Base-by-base conservation (phyloP, 2,329 filamentous ascomycete genomes). In the Aspergillus sp. region DNA sequence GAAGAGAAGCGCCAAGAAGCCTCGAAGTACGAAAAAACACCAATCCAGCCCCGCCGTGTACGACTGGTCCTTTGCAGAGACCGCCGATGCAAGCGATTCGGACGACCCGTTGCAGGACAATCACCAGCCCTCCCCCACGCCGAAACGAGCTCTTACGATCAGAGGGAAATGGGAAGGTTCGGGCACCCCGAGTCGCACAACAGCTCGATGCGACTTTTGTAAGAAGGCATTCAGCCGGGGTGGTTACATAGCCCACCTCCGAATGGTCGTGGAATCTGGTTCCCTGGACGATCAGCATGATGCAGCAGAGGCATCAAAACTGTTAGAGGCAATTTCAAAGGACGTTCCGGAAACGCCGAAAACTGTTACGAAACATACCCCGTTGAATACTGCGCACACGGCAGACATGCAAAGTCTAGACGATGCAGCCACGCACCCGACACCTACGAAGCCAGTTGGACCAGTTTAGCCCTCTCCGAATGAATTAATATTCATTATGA, bases 71-170 rank as follows among this genome's bases (percentile, higher is more conserved):
- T 73, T 73, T 51, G 67, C 69, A 36, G 54, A 63, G 36, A 53
- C 61, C 10, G 57, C 61, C n/a, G 68, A 69, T 41, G 64, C 61
- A 47, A 67, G 63, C 49, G 72, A 75, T 54, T 75, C 73, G n/a
- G 73, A 75, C 55, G 73, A 75, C 53, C 73, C 73, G 42, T 60
- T 75, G 48, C 70, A 73, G 51, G 68, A 73, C 40, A 58, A 61
- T 24, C 53, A 62, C 22, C 62, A 64, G 51, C 61, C 65, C 11
- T 71, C 69, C 2, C 66, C 65, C 30, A 65, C 63, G n/a, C 58
- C 64, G 14, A 68, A 61, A 20, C 54, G 46, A 33, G 14, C 54
- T 7, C 35, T 56, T 22, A 58, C 62, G 26, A 58, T 65, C 35
- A 60, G 62, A 42, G 61, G 63, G 16, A 65, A 60, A 47, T 52